phyloP scores from a whole-genome alignment of 139 green algal species.

The Astrephomene gubernaculifera region DNA sequence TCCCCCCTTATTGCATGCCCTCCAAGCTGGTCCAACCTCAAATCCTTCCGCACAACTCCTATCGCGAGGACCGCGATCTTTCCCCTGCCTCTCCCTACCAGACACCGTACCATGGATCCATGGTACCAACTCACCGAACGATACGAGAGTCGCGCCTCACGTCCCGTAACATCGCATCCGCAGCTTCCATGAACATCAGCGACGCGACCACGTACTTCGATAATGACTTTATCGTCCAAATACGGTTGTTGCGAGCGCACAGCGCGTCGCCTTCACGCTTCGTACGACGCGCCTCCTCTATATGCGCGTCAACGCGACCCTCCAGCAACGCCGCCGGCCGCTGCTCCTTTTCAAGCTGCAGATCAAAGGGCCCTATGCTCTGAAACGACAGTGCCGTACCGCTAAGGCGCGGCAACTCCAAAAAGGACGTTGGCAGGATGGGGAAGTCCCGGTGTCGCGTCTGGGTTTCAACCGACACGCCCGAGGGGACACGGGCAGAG shows the following conservation, averaged over 20 bases:
- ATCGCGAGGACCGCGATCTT: too few relatives aligned
- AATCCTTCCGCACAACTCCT: too few relatives aligned
- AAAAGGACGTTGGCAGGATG: slow-evolving; percentile 8
- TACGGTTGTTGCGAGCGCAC: neutral
- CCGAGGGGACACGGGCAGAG: neutral
- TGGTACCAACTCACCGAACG: too few relatives aligned
- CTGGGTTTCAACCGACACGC: slow-evolving; percentile 18
- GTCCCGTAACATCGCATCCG: slow-evolving; percentile 35
- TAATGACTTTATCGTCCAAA: slow-evolving; percentile 40
- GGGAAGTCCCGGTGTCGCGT: slow-evolving; percentile 11
- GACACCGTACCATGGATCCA: too few relatives aligned
- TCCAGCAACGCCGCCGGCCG: neutral
- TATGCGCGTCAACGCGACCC: neutral
- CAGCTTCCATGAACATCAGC: slow-evolving; percentile 55
- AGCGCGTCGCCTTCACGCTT: slow-evolving; percentile 26
- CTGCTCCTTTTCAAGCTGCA: slow-evolving; percentile 19
- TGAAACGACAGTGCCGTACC: slow-evolving; percentile 22
- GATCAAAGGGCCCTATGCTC: slow-evolving; percentile 43
- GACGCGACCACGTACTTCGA: slow-evolving; percentile 28
- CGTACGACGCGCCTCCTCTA: neutral
- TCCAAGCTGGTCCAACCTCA: too few relatives aligned
- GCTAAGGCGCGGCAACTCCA: neutral
- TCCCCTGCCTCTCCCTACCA: too few relatives aligned
- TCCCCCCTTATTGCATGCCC: too few relatives aligned
- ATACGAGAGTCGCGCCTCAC: too few relatives aligned